Percentiles rank a stretch among this genome's conserved stretches.
phyloP scores from a whole-genome alignment of 1,139 yeast genomes.

The Suhomyces yuchorum region DNA sequence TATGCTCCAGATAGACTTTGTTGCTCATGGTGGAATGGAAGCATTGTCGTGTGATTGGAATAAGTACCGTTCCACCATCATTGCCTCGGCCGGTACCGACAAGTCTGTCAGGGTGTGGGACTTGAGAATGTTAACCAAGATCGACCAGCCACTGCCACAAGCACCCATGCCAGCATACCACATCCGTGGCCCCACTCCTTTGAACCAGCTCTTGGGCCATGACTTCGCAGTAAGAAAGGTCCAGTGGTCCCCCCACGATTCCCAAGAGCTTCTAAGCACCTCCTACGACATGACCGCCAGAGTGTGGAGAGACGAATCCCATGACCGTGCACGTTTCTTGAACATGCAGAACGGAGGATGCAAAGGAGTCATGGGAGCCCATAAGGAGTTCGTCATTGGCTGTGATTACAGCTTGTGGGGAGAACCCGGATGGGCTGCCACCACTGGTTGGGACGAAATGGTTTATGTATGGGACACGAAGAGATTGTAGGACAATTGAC shows the following conservation, averaged over 20 bases:
- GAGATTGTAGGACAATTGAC: constrained; percentile 24
- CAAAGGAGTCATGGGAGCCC: constrained; percentile 62
- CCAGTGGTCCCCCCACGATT: constrained; percentile 86
- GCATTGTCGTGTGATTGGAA: constrained; percentile 85
- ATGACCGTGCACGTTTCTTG: constrained; percentile 52
- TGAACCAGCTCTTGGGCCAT: constrained; percentile 82
- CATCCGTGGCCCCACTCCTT: constrained; percentile 63
- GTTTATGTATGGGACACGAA: constrained; percentile 85
- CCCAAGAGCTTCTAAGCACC: constrained; percentile 69
- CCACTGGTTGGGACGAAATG: constrained; percentile 97
- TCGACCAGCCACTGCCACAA: constrained; percentile 42
- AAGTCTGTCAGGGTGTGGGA: constrained; percentile 87
- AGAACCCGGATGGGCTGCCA: constrained; percentile 91
- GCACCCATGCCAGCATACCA: constrained; percentile 46
- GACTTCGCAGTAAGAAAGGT: constrained; percentile 84
- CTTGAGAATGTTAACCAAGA: constrained; percentile 60
- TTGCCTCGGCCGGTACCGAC: constrained; percentile 92
- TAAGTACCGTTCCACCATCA: constrained; percentile 74
- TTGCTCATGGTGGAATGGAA: constrained; percentile 82
- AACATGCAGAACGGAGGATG: constrained; percentile 43
- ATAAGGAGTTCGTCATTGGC: constrained; percentile 90
- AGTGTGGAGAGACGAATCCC: constrained; percentile 77
- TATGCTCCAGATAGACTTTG: constrained; percentile 60
- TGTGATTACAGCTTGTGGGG: constrained; percentile 98
- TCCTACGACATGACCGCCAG: constrained; percentile 93